Evolutionary conservation across 2,329 filamentous ascomycete species (phyloP), one percentile per base, ranked within the genome.

Genomic region (Diaporthe velutina): DNA sequence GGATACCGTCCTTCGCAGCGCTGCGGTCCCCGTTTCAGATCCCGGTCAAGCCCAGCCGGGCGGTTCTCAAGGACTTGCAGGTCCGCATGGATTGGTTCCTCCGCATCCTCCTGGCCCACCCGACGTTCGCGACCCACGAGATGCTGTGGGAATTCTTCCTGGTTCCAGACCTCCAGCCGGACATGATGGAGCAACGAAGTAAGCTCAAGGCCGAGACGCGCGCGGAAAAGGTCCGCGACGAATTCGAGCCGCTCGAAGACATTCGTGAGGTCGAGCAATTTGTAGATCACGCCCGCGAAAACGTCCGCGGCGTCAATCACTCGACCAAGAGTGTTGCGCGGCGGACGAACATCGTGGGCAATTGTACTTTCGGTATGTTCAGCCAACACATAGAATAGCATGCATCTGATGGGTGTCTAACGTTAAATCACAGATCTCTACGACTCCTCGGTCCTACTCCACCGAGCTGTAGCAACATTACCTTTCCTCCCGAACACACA

Each of bases 131-230:
- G 0, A 98, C 95, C 0, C 97, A 99, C 81, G 97, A 99, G 85
- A 95, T 98, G 90, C 89, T 99, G 2, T 99, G 97, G 97, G 97
- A 99, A 80, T 99, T 99, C 85, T 98, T 99, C 84, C 89, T 99
- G 0, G 96, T 99, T 17, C 97, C 97, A 1, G 97, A 99, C 78
- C 91, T 99, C 67, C 95, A 98, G 81, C 90, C 94, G 0, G 92
- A 95, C 28, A 95, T 96, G 90, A 96, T 98, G 89, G 93, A 94
- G 71, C 93, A 98, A 82, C 91, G 97, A 67, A 98, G 94, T 77
- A 92, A 92, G 73, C 91, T 95, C 76, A 99, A 99, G 84, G 94
- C 95, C 5, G 93, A 96, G 82, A 91, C 93, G 0, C 90, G 96
- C 38, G 87, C 91, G 4, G 97, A 99, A 81, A 96, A 93, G 73